Evolutionary conservation across 495 filamentous ascomycete genomes (phyloP).

Genomic region (Penicillium roqueforti): DNA sequence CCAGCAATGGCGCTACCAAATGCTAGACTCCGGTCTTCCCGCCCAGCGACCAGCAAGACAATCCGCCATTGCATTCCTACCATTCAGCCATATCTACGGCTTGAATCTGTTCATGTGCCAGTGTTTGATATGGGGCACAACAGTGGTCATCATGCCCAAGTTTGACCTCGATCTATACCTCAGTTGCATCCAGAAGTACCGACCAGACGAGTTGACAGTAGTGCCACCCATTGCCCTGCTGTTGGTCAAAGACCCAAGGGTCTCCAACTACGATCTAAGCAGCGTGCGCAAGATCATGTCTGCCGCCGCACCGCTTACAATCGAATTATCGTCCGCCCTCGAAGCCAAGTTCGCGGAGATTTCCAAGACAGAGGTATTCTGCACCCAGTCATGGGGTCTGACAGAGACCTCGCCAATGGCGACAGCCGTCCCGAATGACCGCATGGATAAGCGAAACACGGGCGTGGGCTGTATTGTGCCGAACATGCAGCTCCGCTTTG

Average conservation of each 20-base stretch:
- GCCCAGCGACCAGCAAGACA: conserved; percentile 43
- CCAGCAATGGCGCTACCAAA: conserved; percentile 22
- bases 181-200: conserved; percentile 19
- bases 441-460: conserved; percentile 52
- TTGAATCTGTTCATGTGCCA: conserved; percentile 23
- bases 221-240: conserved; percentile 76
- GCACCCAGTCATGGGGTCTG: conserved; percentile 75
- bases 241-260: conserved; percentile 62
- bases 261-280: conserved; percentile 67
- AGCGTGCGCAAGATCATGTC: conserved; percentile 69
- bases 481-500: conserved; percentile 56
- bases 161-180: conserved; percentile 60
- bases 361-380: conserved; percentile 51
- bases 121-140: conserved; percentile 18
- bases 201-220: conserved; percentile 17
- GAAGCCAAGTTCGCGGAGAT: conserved; percentile 48
- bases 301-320: conserved; percentile 74
- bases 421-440: conserved; percentile 43
- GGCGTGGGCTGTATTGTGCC: conserved; percentile 56
- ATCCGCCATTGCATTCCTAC: conserved; percentile 66
- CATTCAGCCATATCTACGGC: conserved; percentile 88
- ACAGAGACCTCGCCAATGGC: conserved; percentile 54
- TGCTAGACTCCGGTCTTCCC: conserved; percentile 12
- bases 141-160: conserved; percentile 62
- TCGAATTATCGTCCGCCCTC: conserved; percentile 58